Conservation (phyloP, 2,329 filamentous ascomycete genomes). For the Immersiporthe knoxdaviesiana region DNA sequence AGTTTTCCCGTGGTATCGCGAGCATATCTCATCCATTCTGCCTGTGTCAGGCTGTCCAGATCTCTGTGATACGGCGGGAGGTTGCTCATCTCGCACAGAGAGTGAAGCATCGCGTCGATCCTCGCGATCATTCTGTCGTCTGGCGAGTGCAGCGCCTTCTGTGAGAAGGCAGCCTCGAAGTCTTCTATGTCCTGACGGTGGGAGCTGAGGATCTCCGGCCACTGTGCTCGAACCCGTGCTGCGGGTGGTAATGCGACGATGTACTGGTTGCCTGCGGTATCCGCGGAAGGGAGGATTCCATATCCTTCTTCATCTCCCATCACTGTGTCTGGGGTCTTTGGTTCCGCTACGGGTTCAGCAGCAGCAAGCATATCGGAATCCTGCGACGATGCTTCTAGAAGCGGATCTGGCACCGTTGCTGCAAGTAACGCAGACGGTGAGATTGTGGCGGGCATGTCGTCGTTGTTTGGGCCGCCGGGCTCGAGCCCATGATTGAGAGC, state of each 20-base stretch:
- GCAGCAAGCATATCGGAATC: neutral
- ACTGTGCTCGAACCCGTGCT: constrained; percentile 54
- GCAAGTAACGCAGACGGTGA: constrained; percentile 26
- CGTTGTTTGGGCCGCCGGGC: constrained; percentile 1
- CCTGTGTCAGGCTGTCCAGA: constrained; percentile 46
- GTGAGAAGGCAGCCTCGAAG: constrained; percentile 49
- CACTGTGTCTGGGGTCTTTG: neutral
- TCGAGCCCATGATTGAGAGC: constrained; percentile 17
- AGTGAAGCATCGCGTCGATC: constrained; percentile 56
- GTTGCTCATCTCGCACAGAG: constrained; percentile 59
- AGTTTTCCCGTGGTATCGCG: constrained; percentile 63
- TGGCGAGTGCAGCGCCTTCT: constrained; percentile 44
- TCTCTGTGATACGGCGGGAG: constrained; percentile 57
- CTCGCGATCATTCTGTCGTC: constrained; percentile 45
- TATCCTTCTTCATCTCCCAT: constrained; percentile 16
- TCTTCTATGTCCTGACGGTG: constrained; percentile 48
- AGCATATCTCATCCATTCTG: constrained; percentile 55
- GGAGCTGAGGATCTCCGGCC: constrained; percentile 52
- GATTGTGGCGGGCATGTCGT: constrained; percentile 21
- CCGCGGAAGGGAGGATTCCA: constrained; percentile 24
- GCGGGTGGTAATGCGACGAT: constrained; percentile 61
- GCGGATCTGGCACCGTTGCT: constrained; percentile 10
- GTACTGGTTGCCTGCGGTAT: constrained; percentile 46
- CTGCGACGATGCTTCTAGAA: constrained; percentile 9
- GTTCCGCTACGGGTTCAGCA: neutral